A percentile compares a stretch with the other conserved stretches of the same genome.
These are phyloP conservation scores for Backusella circina DNA, from an alignment of 192 early-diverging fungal species.

Conservation along the genomic window DNA sequence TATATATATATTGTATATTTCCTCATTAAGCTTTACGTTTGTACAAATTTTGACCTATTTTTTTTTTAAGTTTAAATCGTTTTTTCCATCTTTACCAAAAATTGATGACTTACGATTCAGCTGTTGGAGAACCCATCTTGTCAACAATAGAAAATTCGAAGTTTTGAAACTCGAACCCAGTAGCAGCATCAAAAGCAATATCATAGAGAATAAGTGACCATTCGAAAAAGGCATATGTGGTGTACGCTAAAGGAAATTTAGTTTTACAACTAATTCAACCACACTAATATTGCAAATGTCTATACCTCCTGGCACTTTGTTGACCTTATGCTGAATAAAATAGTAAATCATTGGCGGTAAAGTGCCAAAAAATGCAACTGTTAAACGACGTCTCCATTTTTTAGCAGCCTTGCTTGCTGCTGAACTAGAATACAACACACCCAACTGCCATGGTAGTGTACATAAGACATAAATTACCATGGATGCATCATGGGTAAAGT, in stretches of 20 bases:
- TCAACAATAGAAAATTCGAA: conserved; percentile 51
- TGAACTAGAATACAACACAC: conserved; percentile 49
- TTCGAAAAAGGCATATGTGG: conserved; percentile 79
- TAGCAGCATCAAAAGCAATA: conserved; percentile 70
- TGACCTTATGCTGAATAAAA: conserved; percentile 77
- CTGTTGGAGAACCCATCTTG: conserved; percentile 9
- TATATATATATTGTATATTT: background rate
- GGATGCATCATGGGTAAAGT: conserved; percentile 74
- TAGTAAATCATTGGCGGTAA: conserved; percentile 73
- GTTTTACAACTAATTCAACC: background rate
- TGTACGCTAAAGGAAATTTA: conserved; percentile 52
- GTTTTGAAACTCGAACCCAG: conserved; percentile 60
- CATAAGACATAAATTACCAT: conserved; percentile 76
- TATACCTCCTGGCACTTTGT: conserved; percentile 62
- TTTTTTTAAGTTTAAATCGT: background rate
- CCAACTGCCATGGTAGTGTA: conserved; percentile 72
- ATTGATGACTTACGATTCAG: background rate
- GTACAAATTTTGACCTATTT: background rate
- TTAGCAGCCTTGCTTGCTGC: conserved; percentile 31
- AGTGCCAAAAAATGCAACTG: conserved; percentile 62
- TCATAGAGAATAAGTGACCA: conserved; percentile 78
- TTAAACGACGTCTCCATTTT: conserved; percentile 53
- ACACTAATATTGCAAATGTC: background rate
- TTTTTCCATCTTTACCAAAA: background rate
- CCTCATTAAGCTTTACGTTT: background rate